Evolutionary conservation across 306 rosid species (phyloP).

Genomic region (Acacia melanoxylon): DNA sequence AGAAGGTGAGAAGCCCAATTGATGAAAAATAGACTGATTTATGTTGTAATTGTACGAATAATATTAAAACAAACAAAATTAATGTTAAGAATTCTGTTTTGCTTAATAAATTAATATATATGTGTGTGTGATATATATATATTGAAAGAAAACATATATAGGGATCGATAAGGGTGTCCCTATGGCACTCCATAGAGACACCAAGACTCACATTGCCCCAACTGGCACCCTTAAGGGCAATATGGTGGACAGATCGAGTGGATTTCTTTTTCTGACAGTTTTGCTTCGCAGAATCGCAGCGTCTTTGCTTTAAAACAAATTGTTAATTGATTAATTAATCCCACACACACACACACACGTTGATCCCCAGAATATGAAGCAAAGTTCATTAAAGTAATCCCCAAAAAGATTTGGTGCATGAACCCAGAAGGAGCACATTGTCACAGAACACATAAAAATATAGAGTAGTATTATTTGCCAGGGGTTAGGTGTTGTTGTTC

Average conservation of each 20-base stretch:
- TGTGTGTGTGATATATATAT: too few species aligned
- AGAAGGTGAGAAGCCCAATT: background rate
- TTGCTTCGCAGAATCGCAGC: background rate
- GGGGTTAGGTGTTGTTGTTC: background rate
- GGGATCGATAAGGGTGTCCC: background rate
- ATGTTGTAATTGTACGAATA: background rate
- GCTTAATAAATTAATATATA: background rate
- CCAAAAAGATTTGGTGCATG: slow-evolving; percentile 3
- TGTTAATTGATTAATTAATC: background rate
- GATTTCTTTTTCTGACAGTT: background rate
- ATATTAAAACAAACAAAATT: background rate
- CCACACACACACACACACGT: background rate
- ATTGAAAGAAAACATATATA: background rate
- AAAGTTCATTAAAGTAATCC: background rate
- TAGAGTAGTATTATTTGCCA: background rate
- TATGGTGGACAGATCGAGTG: background rate
- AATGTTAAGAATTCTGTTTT: background rate
- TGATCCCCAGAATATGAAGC: background rate
- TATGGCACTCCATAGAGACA: background rate
- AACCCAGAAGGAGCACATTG: background rate
- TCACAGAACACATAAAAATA: background rate
- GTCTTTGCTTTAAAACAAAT: background rate
- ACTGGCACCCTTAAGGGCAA: background rate
- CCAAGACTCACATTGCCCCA: background rate
- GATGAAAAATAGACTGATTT: background rate